Base-by-base conservation (phyloP, 352 stramenopile genomes). In the Globisporangium nunn region DNA sequence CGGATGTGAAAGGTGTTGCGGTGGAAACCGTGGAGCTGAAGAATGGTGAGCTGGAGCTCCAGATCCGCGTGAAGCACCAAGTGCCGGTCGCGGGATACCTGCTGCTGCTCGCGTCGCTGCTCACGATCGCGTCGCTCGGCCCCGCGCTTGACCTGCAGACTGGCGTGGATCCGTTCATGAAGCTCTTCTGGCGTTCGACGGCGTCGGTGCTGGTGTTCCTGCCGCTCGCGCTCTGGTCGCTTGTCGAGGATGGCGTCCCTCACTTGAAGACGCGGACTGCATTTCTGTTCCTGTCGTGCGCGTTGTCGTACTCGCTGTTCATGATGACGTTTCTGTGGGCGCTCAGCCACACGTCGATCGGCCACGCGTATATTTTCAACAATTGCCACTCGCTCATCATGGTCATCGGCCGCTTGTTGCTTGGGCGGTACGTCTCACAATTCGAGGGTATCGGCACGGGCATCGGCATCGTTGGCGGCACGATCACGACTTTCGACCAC, bases 111-210 rank as follows among this genome's bases (percentile, higher is more conserved):
- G 78, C 65, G 47, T 83, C 75, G 53, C 55, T 93, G n/a, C 75
- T 89, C 33, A 87, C 81, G 15, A 77, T 93, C 45, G 77, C 81
- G 23, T 91, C 83, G 1, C 74, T 93, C 14, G 83, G 83, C 37
- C 81, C 91, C 45, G 83, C 81, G 28, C 59, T 93, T 17, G 83
- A 89, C 67, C 74, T 88, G 54, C 63, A 86, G 15, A 68, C 78
- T 28, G 52, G 74, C 56, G 71, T 82, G 50, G 58, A 65, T 2
- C 81, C 88, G 12, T 52, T 88, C 40, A 74, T 96, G 66, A 95
- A 95, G 59, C 77, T 96, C 33, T 87, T 91, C 28, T 97, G 88
- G 88, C 73, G 84, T 18, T 86, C 93, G 57, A 83, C 58, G 33
- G 80, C 71, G 18, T 93, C 87, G 11, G 76, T 66, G 7, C 59